Evolutionary conservation across 225 moss, liverwort and hornwort genomes (phyloP).

Genomic region (Bryoerythrophyllum caledonicum): DNA sequence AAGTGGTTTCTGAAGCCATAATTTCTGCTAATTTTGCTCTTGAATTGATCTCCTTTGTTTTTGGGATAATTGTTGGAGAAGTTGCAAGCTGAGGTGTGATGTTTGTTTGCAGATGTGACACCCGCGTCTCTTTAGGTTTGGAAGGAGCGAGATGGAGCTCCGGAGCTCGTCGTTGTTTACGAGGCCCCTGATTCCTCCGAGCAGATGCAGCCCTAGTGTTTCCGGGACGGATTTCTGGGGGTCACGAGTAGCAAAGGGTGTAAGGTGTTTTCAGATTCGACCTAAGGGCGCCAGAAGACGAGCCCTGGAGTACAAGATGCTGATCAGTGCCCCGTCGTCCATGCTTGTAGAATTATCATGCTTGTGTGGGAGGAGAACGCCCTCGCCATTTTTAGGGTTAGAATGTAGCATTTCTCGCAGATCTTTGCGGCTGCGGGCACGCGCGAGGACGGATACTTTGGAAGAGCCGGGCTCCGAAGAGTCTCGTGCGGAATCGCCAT

Average conservation of each 20-base stretch:
- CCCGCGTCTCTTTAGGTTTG: neutral
- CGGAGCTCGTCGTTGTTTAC: slow-evolving; percentile 36
- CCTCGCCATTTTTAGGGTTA: slow-evolving; percentile 11
- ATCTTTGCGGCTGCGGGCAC: slow-evolving; percentile 23
- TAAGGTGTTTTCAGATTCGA: slow-evolving; percentile 22
- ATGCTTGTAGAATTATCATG: slow-evolving; percentile 20
- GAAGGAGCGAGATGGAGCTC: slow-evolving; percentile 36
- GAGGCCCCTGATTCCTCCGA: slow-evolving; percentile 21
- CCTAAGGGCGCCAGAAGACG: slow-evolving; percentile 28
- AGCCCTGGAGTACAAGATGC: slow-evolving; percentile 17
- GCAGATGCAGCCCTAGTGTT: slow-evolving; percentile 15
- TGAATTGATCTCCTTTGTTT: neutral
- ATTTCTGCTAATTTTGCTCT: neutral
- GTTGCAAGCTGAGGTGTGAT: neutral
- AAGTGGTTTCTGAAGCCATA: neutral
- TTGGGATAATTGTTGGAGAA: neutral
- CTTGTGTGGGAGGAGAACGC: slow-evolving; percentile 23
- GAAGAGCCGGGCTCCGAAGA: slow-evolving; percentile 36
- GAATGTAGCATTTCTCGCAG: slow-evolving; percentile 19
- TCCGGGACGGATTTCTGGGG: slow-evolving; percentile 9
- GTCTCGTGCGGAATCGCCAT: slow-evolving; percentile 26
- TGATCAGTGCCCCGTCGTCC: neutral
- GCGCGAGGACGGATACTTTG: slow-evolving; percentile 37
- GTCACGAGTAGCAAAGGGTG: slow-evolving; percentile 14
- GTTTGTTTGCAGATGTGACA: slow-evolving; percentile 24